These are phyloP conservation scores for Starmerella floricola DNA, from an alignment of 805 yeast genomes.

Conservation along the genomic window DNA sequence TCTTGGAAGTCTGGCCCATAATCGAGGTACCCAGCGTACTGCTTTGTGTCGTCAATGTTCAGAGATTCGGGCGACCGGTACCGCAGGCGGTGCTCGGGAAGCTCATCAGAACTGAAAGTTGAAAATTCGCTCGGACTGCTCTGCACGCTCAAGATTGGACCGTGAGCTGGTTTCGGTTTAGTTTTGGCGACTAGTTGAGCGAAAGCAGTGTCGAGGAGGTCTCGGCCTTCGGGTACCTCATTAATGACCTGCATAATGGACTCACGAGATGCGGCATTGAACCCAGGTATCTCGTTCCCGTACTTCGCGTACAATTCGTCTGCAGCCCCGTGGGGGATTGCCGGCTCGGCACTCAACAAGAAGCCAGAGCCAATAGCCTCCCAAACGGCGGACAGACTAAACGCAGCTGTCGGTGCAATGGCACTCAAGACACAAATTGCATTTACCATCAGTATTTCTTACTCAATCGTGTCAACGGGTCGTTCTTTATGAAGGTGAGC, in stretches of 20 bases:
- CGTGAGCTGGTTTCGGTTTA: too few species aligned
- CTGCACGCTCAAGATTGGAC: too few species aligned
- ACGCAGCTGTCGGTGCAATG: too few species aligned
- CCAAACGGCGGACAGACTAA: too few species aligned
- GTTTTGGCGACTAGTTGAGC: not conserved
- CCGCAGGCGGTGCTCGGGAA: constrained; percentile 2
- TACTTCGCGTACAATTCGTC: not conserved
- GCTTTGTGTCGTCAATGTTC: constrained; percentile 71
- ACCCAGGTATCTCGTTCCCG: constrained; percentile 1
- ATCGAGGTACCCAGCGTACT: constrained; percentile 65
- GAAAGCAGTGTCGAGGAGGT: not conserved
- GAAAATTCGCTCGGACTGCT: not conserved
- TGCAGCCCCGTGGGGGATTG: not conserved
- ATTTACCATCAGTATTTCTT: too few species aligned
- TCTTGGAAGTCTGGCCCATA: constrained; percentile 54
- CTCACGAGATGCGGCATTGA: not conserved
- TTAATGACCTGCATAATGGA: not conserved
- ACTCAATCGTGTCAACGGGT: too few species aligned
- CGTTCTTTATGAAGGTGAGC: too few species aligned
- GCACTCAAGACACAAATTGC: too few species aligned
- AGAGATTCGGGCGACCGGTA: constrained; percentile 40
- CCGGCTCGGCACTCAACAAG: not conserved
- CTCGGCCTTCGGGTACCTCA: not conserved
- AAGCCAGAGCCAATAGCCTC: too few species aligned
- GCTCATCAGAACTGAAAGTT: not conserved